Conservation (phyloP, 164 flowering plant species). For the Aristolochia contorta region DNA sequence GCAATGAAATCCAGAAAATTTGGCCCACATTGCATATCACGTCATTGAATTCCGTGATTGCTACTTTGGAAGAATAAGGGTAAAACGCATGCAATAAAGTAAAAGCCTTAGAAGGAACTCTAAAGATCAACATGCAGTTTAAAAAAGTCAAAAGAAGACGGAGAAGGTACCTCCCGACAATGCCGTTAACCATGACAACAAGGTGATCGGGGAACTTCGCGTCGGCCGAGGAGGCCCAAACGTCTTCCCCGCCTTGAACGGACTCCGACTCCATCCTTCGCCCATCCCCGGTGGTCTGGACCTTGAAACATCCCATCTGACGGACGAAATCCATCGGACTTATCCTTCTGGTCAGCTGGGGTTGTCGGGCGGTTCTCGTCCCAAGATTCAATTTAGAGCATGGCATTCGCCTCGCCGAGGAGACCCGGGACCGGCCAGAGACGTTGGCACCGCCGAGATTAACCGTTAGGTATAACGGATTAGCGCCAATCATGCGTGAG, state of each 20-base stretch:
- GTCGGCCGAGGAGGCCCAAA: constrained; percentile 20
- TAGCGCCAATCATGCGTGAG: constrained; percentile 39
- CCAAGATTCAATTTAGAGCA: constrained; percentile 5
- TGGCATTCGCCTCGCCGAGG: not conserved
- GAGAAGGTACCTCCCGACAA: constrained; percentile 61
- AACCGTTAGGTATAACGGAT: constrained; percentile 8
- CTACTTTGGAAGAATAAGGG: too few species aligned
- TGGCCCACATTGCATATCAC: too few species aligned
- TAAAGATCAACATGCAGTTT: not conserved
- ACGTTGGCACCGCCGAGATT: constrained; percentile 9
- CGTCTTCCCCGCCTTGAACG: constrained; percentile 40
- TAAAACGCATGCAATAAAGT: too few species aligned
- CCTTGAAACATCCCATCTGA: constrained; percentile 31
- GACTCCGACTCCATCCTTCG: constrained; percentile 28
- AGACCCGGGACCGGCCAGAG: not conserved
- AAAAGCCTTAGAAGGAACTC: too few species aligned
- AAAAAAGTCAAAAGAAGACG: not conserved
- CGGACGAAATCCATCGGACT: constrained; percentile 16
- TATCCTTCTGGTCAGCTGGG: constrained; percentile 5
- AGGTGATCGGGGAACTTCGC: constrained; percentile 53
- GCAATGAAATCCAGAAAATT: too few species aligned
- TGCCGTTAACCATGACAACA: constrained; percentile 86
- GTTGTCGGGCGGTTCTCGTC: not conserved
- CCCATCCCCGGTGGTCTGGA: constrained; percentile 16
- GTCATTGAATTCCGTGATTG: too few species aligned